phyloP scores from a whole-genome alignment of 257 asterid species.

The Primulina tabacum region DNA sequence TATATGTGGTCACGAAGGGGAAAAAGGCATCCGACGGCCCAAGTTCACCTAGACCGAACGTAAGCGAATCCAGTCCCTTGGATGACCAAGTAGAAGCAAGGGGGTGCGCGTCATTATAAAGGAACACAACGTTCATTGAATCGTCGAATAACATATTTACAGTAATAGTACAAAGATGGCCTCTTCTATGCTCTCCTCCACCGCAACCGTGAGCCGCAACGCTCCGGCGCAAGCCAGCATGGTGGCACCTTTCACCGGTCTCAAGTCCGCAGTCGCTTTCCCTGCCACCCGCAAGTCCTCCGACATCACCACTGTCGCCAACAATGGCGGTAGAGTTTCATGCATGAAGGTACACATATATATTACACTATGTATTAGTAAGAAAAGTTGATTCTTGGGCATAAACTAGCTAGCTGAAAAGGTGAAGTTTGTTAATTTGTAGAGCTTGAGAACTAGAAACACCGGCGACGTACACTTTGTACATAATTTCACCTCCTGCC shows the following conservation, averaged over 20 bases:
- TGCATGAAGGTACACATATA: constrained; percentile 39
- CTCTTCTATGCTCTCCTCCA: constrained; percentile 31
- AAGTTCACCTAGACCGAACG: background rate
- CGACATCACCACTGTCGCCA: constrained; percentile 39
- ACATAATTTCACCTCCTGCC: no score
- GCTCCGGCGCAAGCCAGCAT: constrained; percentile 41
- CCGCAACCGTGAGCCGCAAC: constrained; percentile 29
- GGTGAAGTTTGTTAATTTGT: no score
- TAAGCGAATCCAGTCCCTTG: background rate
- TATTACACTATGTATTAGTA: no score
- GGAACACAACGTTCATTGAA: background rate
- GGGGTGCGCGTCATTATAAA: constrained; percentile 10
- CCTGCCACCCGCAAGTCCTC: constrained; percentile 32
- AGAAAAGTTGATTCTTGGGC: no score
- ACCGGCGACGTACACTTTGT: no score
- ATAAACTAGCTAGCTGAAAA: no score
- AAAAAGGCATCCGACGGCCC: constrained; percentile 24
- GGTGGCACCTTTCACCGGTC: constrained; percentile 45
- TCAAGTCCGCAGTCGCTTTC: constrained; percentile 35
- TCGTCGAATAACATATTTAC: background rate
- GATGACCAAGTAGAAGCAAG: constrained; percentile 9
- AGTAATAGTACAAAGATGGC: constrained; percentile 14
- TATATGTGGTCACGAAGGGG: constrained; percentile 22
- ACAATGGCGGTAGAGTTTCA: constrained; percentile 37
- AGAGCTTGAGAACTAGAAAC: no score